Evolutionary conservation across 805 yeast genomes (phyloP), one percentile per base, ranked within the genome.

Genomic region (Torulaspora quercuum): DNA sequence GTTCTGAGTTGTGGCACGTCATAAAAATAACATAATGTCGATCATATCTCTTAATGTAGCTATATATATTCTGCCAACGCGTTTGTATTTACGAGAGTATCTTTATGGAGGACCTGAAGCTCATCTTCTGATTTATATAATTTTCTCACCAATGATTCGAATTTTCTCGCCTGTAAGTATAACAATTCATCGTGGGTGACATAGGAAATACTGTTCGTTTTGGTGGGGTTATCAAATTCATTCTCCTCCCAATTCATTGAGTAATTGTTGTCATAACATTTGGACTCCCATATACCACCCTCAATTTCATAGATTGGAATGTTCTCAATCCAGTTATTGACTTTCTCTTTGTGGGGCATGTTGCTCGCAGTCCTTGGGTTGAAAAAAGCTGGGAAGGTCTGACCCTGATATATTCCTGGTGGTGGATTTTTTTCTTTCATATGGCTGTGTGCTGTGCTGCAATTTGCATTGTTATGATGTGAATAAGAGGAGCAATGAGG

Each of bases 301-400:
- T 42, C 41, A 1, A 40, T 33, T 27, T 49, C 49, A 31, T 39
- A 67, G 6, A 68, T 52, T 1, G 89, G 89, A 3, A 83, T 70
- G 18, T 68, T 65, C 3, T 63, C 61, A 22, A 83, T 70, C 92
- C 92, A 83, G 5, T 56, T 61, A 24, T 67, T 66, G 1, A 83
- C 83, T 49, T 82, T 83, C 49, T 83, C 90, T 31, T 60, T 64
- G 44, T 70, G 73, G 1, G 77, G 69, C 88, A 83, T 82, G 55
- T 76, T 78, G 6, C 71, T 62, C 2, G 78, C 76, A 19, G 60
- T 59, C 50, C 86, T 67, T 8, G 90, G 90, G 41, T 80, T 71
- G 52, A 82, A 81, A 9, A 52, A 50, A 1, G 63, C 42, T 1
- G 82, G 80, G 35, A 75, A 68, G 7, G 46, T 35, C 7, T 39